Conservation (phyloP, 2,329 filamentous ascomycete species). For the Lasiodiplodia gonubiensis region DNA sequence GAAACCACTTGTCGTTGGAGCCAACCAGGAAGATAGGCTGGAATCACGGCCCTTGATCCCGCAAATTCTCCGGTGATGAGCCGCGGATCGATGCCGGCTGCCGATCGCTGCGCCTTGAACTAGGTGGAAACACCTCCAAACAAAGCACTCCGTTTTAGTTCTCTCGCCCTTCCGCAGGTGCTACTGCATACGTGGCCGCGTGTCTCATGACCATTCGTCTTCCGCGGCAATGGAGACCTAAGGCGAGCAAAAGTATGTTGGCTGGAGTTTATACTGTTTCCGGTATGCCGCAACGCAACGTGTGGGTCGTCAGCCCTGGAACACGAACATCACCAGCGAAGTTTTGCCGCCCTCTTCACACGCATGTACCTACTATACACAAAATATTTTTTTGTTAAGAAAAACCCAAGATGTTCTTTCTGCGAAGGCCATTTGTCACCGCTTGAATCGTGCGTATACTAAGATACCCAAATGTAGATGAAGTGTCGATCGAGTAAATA, state of each 20-base stretch:
- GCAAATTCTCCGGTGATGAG: constrained; percentile 6
- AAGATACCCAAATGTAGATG: too few species aligned
- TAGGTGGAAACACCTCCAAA: neutral
- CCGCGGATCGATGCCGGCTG: constrained; percentile 18
- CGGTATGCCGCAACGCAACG: neutral
- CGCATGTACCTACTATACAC: too few species aligned
- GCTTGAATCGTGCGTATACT: too few species aligned
- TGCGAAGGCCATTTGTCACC: too few species aligned
- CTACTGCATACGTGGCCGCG: neutral
- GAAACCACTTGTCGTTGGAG: too few species aligned
- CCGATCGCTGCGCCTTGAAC: neutral
- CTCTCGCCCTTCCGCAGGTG: neutral
- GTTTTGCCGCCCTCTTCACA: neutral
- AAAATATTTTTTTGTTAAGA: too few species aligned
- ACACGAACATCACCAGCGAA: neutral
- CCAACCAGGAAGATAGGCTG: too few species aligned
- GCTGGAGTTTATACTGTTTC: neutral
- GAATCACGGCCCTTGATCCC: constrained; percentile 10
- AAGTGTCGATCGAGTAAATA: too few species aligned
- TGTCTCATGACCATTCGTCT: neutral
- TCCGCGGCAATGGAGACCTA: neutral
- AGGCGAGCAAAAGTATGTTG: too few species aligned
- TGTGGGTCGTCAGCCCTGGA: neutral
- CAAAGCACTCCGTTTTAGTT: neutral
- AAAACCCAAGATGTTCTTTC: too few species aligned